Percentiles rank a stretch among this genome's conserved stretches.
Conservation (phyloP, 129 eudicot species). For the Ambrosia artemisiifolia region DNA sequence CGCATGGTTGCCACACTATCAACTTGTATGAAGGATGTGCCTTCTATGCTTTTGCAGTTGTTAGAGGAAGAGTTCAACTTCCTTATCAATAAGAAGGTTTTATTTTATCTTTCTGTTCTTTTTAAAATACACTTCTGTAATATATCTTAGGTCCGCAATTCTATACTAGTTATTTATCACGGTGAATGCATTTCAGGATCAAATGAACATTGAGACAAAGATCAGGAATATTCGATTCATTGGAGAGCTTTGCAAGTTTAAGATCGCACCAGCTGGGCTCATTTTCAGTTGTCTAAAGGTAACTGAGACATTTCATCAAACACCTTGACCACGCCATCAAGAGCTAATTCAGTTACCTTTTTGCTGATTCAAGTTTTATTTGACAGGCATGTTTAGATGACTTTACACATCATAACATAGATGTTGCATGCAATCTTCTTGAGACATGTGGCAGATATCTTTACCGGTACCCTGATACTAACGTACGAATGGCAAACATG, state of each 20-base stretch:
- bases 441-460: slow-evolving; percentile 98
- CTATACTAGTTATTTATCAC: slow-evolving; percentile 7
- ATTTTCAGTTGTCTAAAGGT: slow-evolving; percentile 94
- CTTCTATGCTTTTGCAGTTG: slow-evolving; percentile 82
- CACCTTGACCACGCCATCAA: neutral
- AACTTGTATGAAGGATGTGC: slow-evolving; percentile 91
- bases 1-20: slow-evolving; percentile 97
- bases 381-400: slow-evolving; percentile 94
- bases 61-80: slow-evolving; percentile 94
- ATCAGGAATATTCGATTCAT: slow-evolving; percentile 88
- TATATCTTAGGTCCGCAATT: neutral
- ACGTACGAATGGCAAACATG: slow-evolving; percentile 95
- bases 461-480: slow-evolving; percentile 87
- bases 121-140: neutral
- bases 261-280: slow-evolving; percentile 85
- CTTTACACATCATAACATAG: slow-evolving; percentile 91
- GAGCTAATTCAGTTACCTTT: neutral
- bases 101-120: neutral
- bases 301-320: slow-evolving; percentile 1
- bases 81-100: slow-evolving; percentile 81
- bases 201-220: slow-evolving; percentile 96
- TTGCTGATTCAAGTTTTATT: slow-evolving; percentile 9
- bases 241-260: slow-evolving; percentile 96
- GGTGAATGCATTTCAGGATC: slow-evolving; percentile 57
- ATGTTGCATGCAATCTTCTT: slow-evolving; percentile 97